phyloP scores from a whole-genome alignment of 768 basidiomycete species.

The Suillus spraguei region DNA sequence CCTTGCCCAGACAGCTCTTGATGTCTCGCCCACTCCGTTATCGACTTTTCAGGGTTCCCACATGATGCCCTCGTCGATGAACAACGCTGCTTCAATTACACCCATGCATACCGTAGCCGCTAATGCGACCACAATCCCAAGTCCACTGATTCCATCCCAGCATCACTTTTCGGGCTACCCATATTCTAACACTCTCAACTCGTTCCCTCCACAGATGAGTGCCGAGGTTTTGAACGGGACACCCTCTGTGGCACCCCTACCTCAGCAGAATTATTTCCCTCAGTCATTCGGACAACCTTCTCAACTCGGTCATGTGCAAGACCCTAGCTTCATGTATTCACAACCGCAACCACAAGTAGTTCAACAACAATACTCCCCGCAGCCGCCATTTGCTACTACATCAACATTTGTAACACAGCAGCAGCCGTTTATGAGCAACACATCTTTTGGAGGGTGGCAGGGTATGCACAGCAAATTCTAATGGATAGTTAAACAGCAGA shows the following conservation, averaged over 20 bases:
- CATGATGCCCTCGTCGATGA: conserved; percentile 10
- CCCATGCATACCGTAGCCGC: conserved; percentile 24
- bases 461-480: conserved; percentile 21
- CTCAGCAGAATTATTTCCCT: conserved; percentile 3
- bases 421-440: conserved; percentile 22
- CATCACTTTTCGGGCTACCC: conserved; percentile 19
- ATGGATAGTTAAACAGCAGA: not conserved
- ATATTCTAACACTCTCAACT: conserved; percentile 14
- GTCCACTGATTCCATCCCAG: conserved; percentile 32
- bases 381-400: conserved; percentile 24
- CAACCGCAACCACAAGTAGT: conserved; percentile 1
- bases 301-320: conserved; percentile 4
- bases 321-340: not conserved
- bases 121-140: conserved; percentile 17
- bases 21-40: conserved; percentile 23
- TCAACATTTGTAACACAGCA: conserved; percentile 18
- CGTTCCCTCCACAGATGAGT: conserved; percentile 1
- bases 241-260: not conserved
- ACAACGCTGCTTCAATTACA: conserved; percentile 11
- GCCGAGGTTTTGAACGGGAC: not conserved
- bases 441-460: conserved; percentile 23
- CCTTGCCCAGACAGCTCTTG: conserved; percentile 11
- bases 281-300: conserved; percentile 2
- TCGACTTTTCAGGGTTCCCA: conserved; percentile 16
- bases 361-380: conserved; percentile 30